Evolutionary conservation across 768 basidiomycete species (phyloP).

Genomic region (Mycena pura): DNA sequence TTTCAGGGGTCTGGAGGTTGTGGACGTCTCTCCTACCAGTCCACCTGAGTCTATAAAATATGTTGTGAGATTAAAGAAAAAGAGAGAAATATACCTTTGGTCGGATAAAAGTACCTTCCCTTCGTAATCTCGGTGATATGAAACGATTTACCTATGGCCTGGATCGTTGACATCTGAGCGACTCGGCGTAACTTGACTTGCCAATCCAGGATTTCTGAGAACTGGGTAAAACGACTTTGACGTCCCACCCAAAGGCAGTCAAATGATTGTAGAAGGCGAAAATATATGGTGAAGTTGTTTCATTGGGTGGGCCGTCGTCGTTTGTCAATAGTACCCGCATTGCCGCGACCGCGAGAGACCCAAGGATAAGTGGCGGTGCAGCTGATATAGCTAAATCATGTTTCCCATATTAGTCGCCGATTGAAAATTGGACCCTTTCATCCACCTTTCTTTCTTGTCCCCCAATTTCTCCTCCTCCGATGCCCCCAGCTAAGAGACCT

Average conservation of each 20-base stretch:
- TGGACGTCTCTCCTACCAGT: constrained; percentile 66
- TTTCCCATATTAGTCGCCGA: not conserved
- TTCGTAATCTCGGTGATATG: constrained; percentile 76
- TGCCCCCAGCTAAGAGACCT: constrained; percentile 28
- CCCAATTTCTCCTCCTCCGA: not conserved
- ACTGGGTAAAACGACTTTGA: constrained; percentile 71
- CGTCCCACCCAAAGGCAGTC: constrained; percentile 46
- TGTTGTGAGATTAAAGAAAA: not conserved
- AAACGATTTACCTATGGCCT: constrained; percentile 72
- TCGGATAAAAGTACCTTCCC: constrained; percentile 82
- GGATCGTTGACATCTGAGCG: not conserved
- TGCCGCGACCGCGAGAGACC: no score
- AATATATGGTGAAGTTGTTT: constrained; percentile 73
- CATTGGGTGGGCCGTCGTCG: constrained; percentile 82
- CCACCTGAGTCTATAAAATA: constrained; percentile 50
- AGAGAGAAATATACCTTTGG: constrained; percentile 45
- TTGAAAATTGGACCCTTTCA: constrained; percentile 8
- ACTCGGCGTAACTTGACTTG: constrained; percentile 33
- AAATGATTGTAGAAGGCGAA: constrained; percentile 73
- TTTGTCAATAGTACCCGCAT: constrained; percentile 53
- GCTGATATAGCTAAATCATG: no score
- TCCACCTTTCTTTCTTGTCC: not conserved
- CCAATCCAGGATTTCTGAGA: constrained; percentile 91
- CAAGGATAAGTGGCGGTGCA: no score
- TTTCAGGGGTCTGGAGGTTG: constrained; percentile 66